phyloP scores from a whole-genome alignment of 1,139 yeast genomes.

The Hansenula lynferdii region DNA sequence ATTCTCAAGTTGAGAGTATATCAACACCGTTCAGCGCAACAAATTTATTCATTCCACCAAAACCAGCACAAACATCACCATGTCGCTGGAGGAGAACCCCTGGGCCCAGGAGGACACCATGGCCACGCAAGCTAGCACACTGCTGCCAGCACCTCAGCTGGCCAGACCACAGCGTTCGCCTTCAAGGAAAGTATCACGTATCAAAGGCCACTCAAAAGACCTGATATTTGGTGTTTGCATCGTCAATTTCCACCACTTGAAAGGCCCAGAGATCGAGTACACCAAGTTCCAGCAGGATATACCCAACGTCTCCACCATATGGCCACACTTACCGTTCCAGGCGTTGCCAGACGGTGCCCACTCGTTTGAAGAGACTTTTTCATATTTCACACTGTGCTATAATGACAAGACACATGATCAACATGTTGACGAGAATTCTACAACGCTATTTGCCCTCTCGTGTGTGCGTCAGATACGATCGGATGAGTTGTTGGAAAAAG shows the following conservation, averaged over 20 bases:
- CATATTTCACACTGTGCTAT: conserved; percentile 82
- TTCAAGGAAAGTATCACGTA: conserved; percentile 14
- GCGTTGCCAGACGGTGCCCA: conserved; percentile 97
- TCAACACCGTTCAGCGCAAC: no score
- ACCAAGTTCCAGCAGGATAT: conserved; percentile 68
- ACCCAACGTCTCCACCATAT: conserved; percentile 39
- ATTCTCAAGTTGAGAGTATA: no score
- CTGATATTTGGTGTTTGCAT: conserved; percentile 79
- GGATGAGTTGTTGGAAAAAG: conserved; percentile 51
- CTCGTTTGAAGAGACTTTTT: conserved; percentile 85
- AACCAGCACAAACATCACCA: neutral
- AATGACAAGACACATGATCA: conserved; percentile 44
- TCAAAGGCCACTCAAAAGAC: conserved; percentile 20
- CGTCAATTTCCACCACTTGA: conserved; percentile 88
- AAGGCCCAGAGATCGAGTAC: conserved; percentile 95
- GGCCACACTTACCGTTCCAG: conserved; percentile 93
- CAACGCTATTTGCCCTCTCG: conserved; percentile 88
- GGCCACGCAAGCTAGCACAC: neutral
- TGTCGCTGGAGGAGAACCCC: conserved; percentile 13
- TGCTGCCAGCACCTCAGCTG: conserved; percentile 1
- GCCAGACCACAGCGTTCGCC: no score
- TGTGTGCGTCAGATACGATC: conserved; percentile 83
- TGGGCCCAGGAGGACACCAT: conserved; percentile 18
- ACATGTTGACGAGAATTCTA: conserved; percentile 30
- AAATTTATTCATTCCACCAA: no score